Evolutionary conservation across 163 green algal species (phyloP).

Genomic region (Chlamydomonas reinhardtii): DNA sequence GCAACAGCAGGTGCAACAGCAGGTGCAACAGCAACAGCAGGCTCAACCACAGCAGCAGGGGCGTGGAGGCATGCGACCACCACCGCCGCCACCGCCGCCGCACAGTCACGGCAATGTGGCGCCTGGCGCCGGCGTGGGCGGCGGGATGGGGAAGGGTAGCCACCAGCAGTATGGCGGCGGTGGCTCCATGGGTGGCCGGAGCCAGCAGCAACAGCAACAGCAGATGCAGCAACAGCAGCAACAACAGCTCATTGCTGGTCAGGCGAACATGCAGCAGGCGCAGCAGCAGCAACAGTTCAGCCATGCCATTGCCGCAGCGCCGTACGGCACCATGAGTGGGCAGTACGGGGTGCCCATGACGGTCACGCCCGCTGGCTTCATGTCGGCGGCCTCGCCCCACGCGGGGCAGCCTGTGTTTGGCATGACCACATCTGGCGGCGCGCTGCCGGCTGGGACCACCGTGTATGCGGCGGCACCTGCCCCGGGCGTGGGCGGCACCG

Average conservation of each 20-base stretch:
- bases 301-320: background rate
- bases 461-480: conserved; percentile 18
- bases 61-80: conserved; percentile 6
- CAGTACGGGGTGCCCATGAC: conserved; percentile 29
- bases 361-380: background rate
- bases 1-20: conserved; percentile 12
- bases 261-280: background rate
- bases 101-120: background rate
- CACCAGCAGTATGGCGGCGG: background rate
- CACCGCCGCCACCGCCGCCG: conserved; percentile 35
- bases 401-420: conserved; percentile 26
- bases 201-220: conserved; percentile 30
- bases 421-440: conserved; percentile 4
- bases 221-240: background rate
- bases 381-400: background rate
- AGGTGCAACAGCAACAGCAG: background rate
- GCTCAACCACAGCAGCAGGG: conserved; percentile 13
- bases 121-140: background rate
- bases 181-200: background rate
- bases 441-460: conserved; percentile 1
- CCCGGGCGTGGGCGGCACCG: background rate
- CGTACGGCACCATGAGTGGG: background rate
- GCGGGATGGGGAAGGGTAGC: background rate
- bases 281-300: background rate
- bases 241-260: background rate